Percentiles rank a stretch among this genome's conserved stretches.
These are phyloP conservation scores for Sporisorium iseilematis-ciliati DNA, from an alignment of 1,284 basidiomycete genomes.

Conservation along the genomic window DNA sequence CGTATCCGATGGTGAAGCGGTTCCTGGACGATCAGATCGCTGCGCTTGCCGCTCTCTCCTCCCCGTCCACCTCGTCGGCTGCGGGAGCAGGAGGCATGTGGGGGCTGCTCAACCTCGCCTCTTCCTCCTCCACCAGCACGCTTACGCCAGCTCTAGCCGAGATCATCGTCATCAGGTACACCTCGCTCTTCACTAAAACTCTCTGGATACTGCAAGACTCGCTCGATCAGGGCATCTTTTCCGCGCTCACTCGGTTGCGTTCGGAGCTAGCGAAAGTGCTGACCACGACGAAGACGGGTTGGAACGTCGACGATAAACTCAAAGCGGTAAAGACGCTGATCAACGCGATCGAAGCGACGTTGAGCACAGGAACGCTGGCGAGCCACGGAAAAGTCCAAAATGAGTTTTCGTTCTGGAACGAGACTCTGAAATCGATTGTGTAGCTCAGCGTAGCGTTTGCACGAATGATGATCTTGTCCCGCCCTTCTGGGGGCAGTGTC, in stretches of 20 bases:
- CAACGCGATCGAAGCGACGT: constrained; percentile 1
- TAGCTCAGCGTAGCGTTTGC: too few relatives aligned
- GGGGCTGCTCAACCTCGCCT: constrained; percentile 11
- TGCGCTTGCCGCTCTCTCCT: constrained; percentile 10
- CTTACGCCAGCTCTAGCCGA: not conserved
- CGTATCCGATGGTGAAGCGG: constrained; percentile 57
- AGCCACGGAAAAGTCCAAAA: constrained; percentile 35
- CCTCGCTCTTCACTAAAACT: constrained; percentile 33
- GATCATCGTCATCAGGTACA: constrained; percentile 28
- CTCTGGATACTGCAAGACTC: constrained; percentile 19
- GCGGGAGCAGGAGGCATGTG: not conserved
- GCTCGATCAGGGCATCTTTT: constrained; percentile 21
- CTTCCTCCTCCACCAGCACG: not conserved
- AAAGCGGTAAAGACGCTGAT: constrained; percentile 4
- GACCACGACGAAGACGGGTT: not conserved
- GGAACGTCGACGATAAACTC: not conserved
- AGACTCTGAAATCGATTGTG: constrained; percentile 1
- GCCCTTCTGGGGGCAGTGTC: too few relatives aligned
- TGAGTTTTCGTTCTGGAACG: constrained; percentile 49
- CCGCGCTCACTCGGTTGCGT: constrained; percentile 16
- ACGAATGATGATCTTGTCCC: too few relatives aligned
- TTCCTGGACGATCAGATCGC: constrained; percentile 57
- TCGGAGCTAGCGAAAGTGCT: constrained; percentile 17
- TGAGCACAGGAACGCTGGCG: constrained; percentile 1
- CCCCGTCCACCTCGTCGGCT: not conserved